phyloP scores from a whole-genome alignment of 2,329 filamentous ascomycete genomes.

The Cordyceps cicadae region DNA sequence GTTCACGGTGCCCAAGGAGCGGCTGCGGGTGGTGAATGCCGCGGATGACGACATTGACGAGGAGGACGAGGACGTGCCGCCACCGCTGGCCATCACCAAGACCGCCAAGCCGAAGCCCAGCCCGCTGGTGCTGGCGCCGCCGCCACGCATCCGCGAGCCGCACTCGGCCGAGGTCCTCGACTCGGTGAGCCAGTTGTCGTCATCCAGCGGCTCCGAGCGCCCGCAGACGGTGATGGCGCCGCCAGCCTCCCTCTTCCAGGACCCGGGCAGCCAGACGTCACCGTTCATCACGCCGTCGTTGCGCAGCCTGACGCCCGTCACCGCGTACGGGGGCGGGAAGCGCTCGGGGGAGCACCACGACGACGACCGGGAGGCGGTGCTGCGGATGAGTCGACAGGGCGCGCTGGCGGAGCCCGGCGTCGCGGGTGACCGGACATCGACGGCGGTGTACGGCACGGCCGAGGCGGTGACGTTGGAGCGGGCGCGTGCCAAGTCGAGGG shows the following conservation, averaged over 20 bases:
- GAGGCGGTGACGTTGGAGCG: constrained; percentile 37
- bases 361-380: constrained; percentile 7
- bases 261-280: constrained; percentile 1
- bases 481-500: constrained; percentile 31
- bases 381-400: constrained; percentile 12
- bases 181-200: constrained; percentile 21
- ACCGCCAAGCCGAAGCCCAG: background rate
- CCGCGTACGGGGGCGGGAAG: background rate
- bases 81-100: background rate
- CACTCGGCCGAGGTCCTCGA: constrained; percentile 35
- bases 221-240: background rate
- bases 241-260: background rate
- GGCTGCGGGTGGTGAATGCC: constrained; percentile 81
- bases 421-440: constrained; percentile 21
- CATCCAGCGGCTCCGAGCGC: background rate
- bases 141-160: constrained; percentile 14
- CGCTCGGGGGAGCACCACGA: constrained; percentile 1
- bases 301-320: constrained; percentile 9
- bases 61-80: constrained; percentile 17
- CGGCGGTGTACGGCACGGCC: constrained; percentile 33
- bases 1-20: constrained; percentile 87
- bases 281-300: constrained; percentile 9
- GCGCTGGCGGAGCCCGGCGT: constrained; percentile 11
- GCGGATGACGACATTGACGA: constrained; percentile 35
- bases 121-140: background rate